A percentile compares a stretch with the other conserved stretches of the same genome.
phyloP scores from a whole-genome alignment of 345 rosid species.

The Durio zibethinus region DNA sequence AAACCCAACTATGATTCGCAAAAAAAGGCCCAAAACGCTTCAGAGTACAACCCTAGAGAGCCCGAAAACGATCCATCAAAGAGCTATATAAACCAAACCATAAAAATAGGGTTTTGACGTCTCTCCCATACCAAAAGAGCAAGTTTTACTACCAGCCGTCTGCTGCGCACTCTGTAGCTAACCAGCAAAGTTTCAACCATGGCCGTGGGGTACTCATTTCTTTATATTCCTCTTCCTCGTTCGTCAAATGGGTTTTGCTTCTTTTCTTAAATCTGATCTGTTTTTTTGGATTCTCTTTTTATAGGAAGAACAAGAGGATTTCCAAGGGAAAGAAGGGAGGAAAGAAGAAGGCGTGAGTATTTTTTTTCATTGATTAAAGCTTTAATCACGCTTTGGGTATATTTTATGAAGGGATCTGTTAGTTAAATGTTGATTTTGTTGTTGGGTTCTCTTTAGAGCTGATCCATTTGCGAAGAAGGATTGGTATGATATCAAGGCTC shows the following conservation, averaged over 20 bases:
- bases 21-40: background rate
- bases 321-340: conserved; percentile 95
- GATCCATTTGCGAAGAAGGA: conserved; percentile 98
- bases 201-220: conserved; percentile 20
- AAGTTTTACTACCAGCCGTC: no score
- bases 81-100: background rate
- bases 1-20: no score
- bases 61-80: background rate
- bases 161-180: background rate
- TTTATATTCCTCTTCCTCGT: background rate
- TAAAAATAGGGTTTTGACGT: conserved; percentile 21
- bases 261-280: background rate
- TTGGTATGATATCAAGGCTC: conserved; percentile 97
- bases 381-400: background rate
- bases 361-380: background rate
- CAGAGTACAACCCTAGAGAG: background rate
- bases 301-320: conserved; percentile 88
- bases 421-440: background rate
- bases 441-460: conserved; percentile 34
- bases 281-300: background rate
- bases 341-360: conserved; percentile 84
- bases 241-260: background rate
- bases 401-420: background rate
- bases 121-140: background rate
- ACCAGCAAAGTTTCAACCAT: conserved; percentile 14